Conservation (phyloP, 768 basidiomycete genomes). For the Tephrocybe sp. region DNA sequence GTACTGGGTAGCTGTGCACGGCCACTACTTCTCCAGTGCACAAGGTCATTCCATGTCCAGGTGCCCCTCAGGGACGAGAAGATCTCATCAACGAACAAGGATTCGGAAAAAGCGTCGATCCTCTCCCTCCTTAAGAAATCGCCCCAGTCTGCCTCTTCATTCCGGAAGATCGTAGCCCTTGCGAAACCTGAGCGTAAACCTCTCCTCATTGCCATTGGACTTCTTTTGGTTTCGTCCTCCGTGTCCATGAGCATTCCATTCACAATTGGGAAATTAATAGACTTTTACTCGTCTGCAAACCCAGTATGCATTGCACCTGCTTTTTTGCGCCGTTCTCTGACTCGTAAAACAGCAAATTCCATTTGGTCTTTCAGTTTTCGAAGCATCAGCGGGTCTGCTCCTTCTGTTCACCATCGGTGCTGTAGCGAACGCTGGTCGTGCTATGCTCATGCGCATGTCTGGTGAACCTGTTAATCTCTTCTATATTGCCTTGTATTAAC, state of each 20-base stretch:
- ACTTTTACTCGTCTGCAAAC: slow-evolving; percentile 76
- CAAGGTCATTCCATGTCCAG: slow-evolving; percentile 9
- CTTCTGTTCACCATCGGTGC: slow-evolving; percentile 85
- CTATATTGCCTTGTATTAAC: neutral
- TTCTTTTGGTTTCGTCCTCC: slow-evolving; percentile 82
- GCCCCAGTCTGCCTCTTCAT: slow-evolving; percentile 53
- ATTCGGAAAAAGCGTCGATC: slow-evolving; percentile 13
- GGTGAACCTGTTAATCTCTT: slow-evolving; percentile 40
- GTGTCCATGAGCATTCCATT: slow-evolving; percentile 93
- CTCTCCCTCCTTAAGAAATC: slow-evolving; percentile 31
- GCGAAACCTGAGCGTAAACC: slow-evolving; percentile 82
- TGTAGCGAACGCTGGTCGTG: slow-evolving; percentile 77
- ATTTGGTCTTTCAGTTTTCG: slow-evolving; percentile 72
- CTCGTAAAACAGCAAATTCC: slow-evolving; percentile 63
- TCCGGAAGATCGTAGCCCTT: slow-evolving; percentile 72
- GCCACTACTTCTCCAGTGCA: slow-evolving; percentile 1
- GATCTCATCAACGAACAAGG: slow-evolving; percentile 1
- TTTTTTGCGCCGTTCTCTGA: slow-evolving; percentile 1
- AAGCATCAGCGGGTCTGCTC: slow-evolving; percentile 74
- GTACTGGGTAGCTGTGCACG: neutral
- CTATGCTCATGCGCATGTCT: slow-evolving; percentile 82
- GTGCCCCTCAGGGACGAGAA: slow-evolving; percentile 7
- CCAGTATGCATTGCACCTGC: slow-evolving; percentile 49
- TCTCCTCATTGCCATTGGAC: slow-evolving; percentile 68
- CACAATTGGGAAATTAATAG: slow-evolving; percentile 91